phyloP scores from a whole-genome alignment of 176 grass and related monocot species.

The Carex myosuroides region DNA sequence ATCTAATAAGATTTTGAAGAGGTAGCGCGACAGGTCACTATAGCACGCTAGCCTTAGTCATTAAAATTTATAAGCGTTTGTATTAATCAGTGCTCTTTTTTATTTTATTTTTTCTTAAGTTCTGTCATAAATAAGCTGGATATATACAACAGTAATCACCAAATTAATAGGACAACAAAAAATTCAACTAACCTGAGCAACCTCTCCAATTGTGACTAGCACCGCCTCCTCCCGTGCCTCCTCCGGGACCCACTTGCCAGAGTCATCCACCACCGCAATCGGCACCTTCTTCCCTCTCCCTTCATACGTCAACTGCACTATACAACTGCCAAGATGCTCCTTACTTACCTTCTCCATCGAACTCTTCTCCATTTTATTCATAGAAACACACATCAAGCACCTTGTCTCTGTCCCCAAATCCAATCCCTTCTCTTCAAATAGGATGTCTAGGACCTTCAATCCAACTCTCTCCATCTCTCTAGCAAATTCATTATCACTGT shows the following conservation, averaged over 20 bases:
- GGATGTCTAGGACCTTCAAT: slow-evolving; percentile 39
- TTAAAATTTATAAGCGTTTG: too few species aligned
- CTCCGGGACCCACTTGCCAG: slow-evolving; percentile 35
- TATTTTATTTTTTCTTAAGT: not conserved
- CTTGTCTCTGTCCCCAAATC: slow-evolving; percentile 42
- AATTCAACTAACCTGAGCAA: slow-evolving; percentile 62
- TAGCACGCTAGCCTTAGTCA: too few species aligned
- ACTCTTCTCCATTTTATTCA: slow-evolving; percentile 11
- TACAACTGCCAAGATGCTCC: slow-evolving; percentile 43
- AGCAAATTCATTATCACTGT: slow-evolving; percentile 36
- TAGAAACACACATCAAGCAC: slow-evolving; percentile 63
- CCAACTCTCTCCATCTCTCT: slow-evolving; percentile 42
- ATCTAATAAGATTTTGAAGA: too few species aligned
- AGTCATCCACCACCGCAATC: slow-evolving; percentile 42
- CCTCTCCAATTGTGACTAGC: slow-evolving; percentile 70
- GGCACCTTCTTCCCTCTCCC: slow-evolving; percentile 27
- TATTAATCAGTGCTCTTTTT: not conserved
- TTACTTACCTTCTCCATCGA: slow-evolving; percentile 1
- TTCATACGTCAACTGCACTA: slow-evolving; percentile 53
- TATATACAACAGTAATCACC: not conserved
- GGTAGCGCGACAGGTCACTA: too few species aligned
- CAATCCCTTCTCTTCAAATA: slow-evolving; percentile 37
- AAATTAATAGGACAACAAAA: too few species aligned
- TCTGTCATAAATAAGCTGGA: not conserved
- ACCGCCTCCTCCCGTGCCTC: slow-evolving; percentile 30